A percentile compares a stretch with the other conserved stretches of the same genome.
phyloP scores from a whole-genome alignment of 1,284 basidiomycete species.

The Thecaphora frezii region DNA sequence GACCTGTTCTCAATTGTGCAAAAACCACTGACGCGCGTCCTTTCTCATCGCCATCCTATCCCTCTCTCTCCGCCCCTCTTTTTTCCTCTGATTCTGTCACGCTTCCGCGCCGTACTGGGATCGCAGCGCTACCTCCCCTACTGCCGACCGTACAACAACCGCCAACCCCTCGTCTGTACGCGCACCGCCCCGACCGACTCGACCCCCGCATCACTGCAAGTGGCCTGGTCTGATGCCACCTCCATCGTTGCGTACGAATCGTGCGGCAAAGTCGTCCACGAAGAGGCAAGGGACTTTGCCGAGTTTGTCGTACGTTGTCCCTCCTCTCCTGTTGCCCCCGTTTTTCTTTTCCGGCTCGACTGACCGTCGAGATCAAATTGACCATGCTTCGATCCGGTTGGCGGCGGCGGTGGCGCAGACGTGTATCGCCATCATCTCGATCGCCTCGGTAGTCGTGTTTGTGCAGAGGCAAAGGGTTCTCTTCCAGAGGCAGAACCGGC shows the following conservation, averaged over 20 bases:
- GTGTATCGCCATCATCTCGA: slow-evolving; percentile 18
- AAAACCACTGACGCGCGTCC: not conserved
- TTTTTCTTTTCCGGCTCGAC: not conserved
- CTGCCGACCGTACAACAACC: slow-evolving; percentile 49
- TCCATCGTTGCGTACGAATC: slow-evolving; percentile 22
- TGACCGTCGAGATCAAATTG: too few relatives aligned
- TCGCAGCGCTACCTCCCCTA: slow-evolving; percentile 26
- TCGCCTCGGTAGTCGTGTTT: slow-evolving; percentile 21
- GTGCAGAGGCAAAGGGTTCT: slow-evolving; percentile 26
- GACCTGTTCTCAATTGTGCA: not conserved
- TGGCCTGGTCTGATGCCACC: not conserved
- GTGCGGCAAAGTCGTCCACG: slow-evolving; percentile 29
- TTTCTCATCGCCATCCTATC: not conserved
- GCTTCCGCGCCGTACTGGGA: not conserved
- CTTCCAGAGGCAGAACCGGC: slow-evolving; percentile 16
- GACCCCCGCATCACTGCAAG: not conserved
- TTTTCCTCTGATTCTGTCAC: not conserved
- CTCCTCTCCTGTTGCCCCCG: not conserved
- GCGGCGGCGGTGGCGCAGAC: too few relatives aligned
- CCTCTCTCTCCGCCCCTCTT: not conserved
- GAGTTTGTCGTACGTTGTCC: slow-evolving; percentile 25
- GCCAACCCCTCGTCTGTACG: slow-evolving; percentile 30
- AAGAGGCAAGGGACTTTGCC: slow-evolving; percentile 33
- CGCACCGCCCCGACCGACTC: slow-evolving; percentile 1
- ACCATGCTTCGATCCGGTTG: too few relatives aligned